These are phyloP conservation scores for Aspergillus olivimuriae DNA, from an alignment of 495 filamentous ascomycete genomes.

Conservation along the genomic window DNA sequence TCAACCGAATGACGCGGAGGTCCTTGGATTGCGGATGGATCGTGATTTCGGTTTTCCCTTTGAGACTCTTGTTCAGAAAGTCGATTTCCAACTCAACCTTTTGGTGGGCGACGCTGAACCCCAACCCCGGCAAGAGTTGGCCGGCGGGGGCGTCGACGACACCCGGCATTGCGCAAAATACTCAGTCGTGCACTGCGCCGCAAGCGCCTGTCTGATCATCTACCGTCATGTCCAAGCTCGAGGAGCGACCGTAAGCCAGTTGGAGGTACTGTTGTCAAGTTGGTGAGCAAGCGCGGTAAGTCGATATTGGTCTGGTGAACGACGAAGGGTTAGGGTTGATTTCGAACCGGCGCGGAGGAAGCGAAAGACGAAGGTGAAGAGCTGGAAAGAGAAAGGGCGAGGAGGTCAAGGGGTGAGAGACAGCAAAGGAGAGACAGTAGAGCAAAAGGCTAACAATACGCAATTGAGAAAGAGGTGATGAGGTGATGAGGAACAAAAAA, in stretches of 20 bases:
- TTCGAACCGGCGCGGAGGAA: no score
- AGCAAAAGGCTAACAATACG: no score
- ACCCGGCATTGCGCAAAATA: constrained; percentile 39
- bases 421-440: no score
- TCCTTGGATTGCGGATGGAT: constrained; percentile 63
- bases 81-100: constrained; percentile 84
- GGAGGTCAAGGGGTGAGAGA: no score
- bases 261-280: neutral
- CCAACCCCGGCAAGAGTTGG: constrained; percentile 31
- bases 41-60: constrained; percentile 73
- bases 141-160: constrained; percentile 35
- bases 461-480: neutral
- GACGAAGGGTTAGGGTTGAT: neutral
- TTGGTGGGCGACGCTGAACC: constrained; percentile 68
- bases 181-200: constrained; percentile 38
- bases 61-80: constrained; percentile 66
- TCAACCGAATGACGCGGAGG: constrained; percentile 64
- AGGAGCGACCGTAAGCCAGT: constrained; percentile 8
- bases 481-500: neutral
- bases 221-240: constrained; percentile 37
- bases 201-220: constrained; percentile 33
- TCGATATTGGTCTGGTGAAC: neutral
- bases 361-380: neutral
- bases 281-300: neutral
- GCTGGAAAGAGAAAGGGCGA: neutral